A percentile compares a stretch with the other conserved stretches of the same genome.
phyloP scores from a whole-genome alignment of 2,329 filamentous ascomycete genomes.

The Fusarium verticillioides region DNA sequence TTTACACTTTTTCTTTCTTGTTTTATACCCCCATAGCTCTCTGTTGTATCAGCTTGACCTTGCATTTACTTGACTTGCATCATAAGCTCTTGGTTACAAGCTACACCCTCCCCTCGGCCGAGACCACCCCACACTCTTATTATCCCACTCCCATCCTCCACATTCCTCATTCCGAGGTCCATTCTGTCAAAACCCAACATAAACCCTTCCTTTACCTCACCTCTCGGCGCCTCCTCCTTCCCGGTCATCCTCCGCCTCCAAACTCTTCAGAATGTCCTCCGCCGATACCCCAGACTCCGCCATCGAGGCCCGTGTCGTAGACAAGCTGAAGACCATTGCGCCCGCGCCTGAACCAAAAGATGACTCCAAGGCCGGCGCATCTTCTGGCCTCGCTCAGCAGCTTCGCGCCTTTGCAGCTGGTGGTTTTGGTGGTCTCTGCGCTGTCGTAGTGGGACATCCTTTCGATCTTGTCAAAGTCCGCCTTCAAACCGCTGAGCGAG shows the following conservation, averaged over 20 bases:
- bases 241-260: not conserved
- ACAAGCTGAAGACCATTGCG: constrained; percentile 59
- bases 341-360: constrained; percentile 56
- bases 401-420: constrained; percentile 88
- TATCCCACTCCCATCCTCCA: constrained; percentile 29
- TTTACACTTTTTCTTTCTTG: not conserved
- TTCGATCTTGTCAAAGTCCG: constrained; percentile 99
- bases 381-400: constrained; percentile 58
- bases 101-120: constrained; percentile 41
- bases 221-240: not conserved
- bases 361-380: constrained; percentile 53
- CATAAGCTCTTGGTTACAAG: constrained; percentile 9
- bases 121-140: constrained; percentile 36
- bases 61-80: constrained; percentile 7
- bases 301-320: constrained; percentile 50
- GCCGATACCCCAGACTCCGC: constrained; percentile 41
- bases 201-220: constrained; percentile 9
- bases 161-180: constrained; percentile 32
- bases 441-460: constrained; percentile 93
- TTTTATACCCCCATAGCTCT: not conserved
- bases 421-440: constrained; percentile 92
- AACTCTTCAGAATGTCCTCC: constrained; percentile 39
- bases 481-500: constrained; percentile 93
- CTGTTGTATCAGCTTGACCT: not conserved
- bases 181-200: constrained; percentile 12